Conservation (phyloP, 106 monocot genomes). For the Dendrobium chrysotoxum region DNA sequence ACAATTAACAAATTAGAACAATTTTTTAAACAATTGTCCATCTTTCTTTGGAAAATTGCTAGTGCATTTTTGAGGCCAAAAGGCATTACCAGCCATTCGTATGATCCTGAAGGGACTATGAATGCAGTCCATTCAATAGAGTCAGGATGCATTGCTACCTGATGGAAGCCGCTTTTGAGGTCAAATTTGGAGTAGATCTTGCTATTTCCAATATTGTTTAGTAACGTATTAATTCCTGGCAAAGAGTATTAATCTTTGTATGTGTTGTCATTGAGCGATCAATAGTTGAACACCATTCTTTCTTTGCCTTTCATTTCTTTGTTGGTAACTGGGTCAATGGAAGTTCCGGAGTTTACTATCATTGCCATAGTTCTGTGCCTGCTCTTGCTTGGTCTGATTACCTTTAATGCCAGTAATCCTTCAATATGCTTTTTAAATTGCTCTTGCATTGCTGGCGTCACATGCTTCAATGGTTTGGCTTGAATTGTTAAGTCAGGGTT, state of each 20-base stretch:
- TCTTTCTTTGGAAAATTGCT: no score
- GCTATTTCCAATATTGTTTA: background rate
- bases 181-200: background rate
- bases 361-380: background rate
- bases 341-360: background rate
- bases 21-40: no score
- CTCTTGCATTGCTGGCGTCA: no score
- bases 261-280: background rate
- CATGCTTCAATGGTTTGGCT: no score
- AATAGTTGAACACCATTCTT: background rate
- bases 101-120: background rate
- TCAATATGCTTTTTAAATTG: no score
- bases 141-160: no score
- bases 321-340: background rate
- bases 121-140: background rate
- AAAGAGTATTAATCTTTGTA: constrained; percentile 1
- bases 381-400: no score
- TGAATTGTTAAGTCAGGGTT: background rate
- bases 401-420: no score
- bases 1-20: no score
- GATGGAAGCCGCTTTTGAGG: no score
- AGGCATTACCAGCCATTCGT: background rate
- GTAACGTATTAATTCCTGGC: background rate
- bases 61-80: no score
- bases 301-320: background rate